Conservation (phyloP, 1,139 yeast genomes). For the Taphrina populina region DNA sequence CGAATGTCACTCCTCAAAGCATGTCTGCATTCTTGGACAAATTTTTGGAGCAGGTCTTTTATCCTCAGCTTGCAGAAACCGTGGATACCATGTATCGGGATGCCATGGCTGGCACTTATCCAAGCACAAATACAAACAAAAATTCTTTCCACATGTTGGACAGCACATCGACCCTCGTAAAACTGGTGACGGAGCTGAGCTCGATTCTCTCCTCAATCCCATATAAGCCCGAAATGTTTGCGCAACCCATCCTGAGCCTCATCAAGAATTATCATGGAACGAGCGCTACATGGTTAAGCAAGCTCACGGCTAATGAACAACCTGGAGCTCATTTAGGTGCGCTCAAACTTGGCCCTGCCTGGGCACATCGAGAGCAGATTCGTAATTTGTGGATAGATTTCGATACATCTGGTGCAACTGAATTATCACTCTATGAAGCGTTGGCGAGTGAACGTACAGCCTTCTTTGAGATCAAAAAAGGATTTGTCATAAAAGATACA, state of each 20-base stretch:
- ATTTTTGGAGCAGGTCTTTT: constrained; percentile 11
- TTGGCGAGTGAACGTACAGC: constrained; percentile 2
- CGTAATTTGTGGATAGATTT: constrained; percentile 8
- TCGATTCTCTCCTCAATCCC: constrained; percentile 17
- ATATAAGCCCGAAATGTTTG: constrained; percentile 24
- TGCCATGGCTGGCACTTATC: neutral
- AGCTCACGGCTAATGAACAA: constrained; percentile 9
- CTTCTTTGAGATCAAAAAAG: neutral
- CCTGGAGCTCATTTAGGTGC: constrained; percentile 21
- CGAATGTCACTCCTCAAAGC: neutral
- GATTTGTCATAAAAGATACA: neutral
- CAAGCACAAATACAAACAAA: neutral
- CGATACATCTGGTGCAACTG: neutral
- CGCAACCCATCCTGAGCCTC: constrained; percentile 20
- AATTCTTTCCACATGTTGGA: neutral
- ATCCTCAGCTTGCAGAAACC: constrained; percentile 29
- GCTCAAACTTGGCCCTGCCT: constrained; percentile 12
- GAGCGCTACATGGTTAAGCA: constrained; percentile 9
- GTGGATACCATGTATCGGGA: constrained; percentile 15
- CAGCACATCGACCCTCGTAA: constrained; percentile 5
- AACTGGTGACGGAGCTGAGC: constrained; percentile 1
- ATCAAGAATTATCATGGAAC: constrained; percentile 19
- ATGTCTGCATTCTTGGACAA: constrained; percentile 30
- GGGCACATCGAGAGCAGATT: constrained; percentile 25
- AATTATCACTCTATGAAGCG: constrained; percentile 1